phyloP scores from a whole-genome alignment of 768 basidiomycete species.

The Phlegmacium glaucopus region DNA sequence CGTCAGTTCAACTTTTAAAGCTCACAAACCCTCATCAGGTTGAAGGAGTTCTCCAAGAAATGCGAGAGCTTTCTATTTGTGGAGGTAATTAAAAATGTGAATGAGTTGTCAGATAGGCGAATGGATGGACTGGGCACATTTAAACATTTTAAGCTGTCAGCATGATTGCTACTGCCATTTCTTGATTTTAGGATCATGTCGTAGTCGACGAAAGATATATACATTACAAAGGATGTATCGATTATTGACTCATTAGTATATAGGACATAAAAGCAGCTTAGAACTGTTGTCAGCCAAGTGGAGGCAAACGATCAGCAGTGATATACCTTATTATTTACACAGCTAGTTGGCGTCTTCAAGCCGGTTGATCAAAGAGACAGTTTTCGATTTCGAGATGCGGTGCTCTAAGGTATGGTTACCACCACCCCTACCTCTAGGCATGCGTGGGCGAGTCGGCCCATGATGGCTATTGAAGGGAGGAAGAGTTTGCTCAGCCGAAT shows the following conservation, averaged over 20 bases:
- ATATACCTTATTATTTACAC: not conserved
- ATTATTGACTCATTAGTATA: not conserved
- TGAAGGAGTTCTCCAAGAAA: conserved; percentile 95
- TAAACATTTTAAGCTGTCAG: too few relatives aligned
- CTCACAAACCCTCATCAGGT: conserved; percentile 45
- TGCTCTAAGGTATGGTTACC: conserved; percentile 18
- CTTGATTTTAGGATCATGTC: too few relatives aligned
- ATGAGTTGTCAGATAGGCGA: too few relatives aligned
- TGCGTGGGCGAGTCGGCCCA: not conserved
- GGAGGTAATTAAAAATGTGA: conserved; percentile 47
- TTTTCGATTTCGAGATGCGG: conserved; percentile 17
- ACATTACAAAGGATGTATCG: too few relatives aligned
- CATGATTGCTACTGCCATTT: too few relatives aligned
- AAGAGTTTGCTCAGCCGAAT: not conserved
- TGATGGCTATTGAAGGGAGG: not conserved
- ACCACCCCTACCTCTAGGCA: conserved; percentile 5
- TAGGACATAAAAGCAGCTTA: too few relatives aligned
- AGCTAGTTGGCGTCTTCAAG: conserved; percentile 5
- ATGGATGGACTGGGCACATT: too few relatives aligned
- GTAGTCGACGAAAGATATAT: too few relatives aligned
- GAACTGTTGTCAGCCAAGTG: too few relatives aligned
- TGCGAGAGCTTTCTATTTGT: conserved; percentile 94
- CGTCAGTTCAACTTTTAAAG: not conserved
- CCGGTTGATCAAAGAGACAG: conserved; percentile 13
- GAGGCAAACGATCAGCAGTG: not conserved